Percentiles rank a stretch among this genome's conserved stretches.
Evolutionary conservation across 2,329 filamentous ascomycete species (phyloP).

Genomic region (Coniochaeta sp.): DNA sequence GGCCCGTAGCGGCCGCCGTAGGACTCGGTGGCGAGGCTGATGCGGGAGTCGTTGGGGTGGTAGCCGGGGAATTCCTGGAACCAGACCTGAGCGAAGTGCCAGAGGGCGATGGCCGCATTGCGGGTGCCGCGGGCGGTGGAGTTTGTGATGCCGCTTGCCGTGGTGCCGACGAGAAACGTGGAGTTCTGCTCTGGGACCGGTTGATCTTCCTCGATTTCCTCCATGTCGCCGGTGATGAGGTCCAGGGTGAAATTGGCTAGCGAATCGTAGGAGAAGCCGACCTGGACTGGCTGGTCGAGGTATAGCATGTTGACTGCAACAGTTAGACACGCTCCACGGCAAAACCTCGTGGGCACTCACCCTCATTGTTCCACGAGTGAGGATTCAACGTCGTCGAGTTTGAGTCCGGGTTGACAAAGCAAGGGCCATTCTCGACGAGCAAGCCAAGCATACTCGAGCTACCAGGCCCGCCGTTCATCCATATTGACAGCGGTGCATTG

Average conservation of each 20-base stretch:
- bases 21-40: slow-evolving; percentile 44
- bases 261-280: slow-evolving; percentile 18
- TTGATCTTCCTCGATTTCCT: slow-evolving; percentile 22
- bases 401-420: slow-evolving; percentile 38
- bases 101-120: slow-evolving; percentile 6
- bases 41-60: slow-evolving; percentile 30
- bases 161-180: slow-evolving; percentile 3
- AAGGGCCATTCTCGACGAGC: slow-evolving; percentile 10
- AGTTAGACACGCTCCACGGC: slow-evolving; percentile 11
- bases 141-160: slow-evolving; percentile 3
- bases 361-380: slow-evolving; percentile 51
- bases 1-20: slow-evolving; percentile 54
- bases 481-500: slow-evolving; percentile 25
- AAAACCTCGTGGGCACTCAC: slow-evolving; percentile 13
- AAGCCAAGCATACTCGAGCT: slow-evolving; percentile 30
- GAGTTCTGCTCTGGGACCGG: slow-evolving; percentile 1
- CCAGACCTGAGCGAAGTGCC: slow-evolving; percentile 10
- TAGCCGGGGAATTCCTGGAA: slow-evolving; percentile 43
- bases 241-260: slow-evolving; percentile 14
- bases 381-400: slow-evolving; percentile 42
- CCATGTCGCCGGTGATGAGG: slow-evolving; percentile 17
- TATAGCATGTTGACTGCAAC: slow-evolving; percentile 50
- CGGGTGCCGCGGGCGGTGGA: slow-evolving; percentile 3
- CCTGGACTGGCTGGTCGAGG: slow-evolving; percentile 47
- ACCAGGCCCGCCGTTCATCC: slow-evolving; percentile 33